phyloP scores from a whole-genome alignment of 805 yeast species.

The Kluyveromyces siamensis region DNA sequence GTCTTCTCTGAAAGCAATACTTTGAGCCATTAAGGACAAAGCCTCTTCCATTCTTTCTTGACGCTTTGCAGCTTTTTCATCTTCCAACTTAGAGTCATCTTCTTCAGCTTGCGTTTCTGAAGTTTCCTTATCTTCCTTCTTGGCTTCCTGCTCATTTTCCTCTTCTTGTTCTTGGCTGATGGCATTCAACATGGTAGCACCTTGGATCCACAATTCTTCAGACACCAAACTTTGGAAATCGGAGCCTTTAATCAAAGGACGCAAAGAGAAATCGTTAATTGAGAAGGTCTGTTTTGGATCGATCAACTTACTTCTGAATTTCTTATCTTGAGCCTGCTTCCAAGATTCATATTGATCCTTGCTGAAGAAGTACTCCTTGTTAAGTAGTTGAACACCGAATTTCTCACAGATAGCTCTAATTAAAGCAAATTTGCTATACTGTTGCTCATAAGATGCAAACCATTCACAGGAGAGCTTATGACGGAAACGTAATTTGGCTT shows the following conservation, averaged over 20 bases:
- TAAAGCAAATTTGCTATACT: constrained; percentile 32
- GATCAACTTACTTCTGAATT: constrained; percentile 26
- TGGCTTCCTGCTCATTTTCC: neutral
- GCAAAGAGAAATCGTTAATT: constrained; percentile 58
- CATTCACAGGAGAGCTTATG: constrained; percentile 43
- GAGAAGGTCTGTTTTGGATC: constrained; percentile 37
- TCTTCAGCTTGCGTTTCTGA: neutral
- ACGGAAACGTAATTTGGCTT: constrained; percentile 59
- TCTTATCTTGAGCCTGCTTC: constrained; percentile 26
- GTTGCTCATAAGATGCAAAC: constrained; percentile 30
- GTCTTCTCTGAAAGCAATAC: constrained; percentile 68
- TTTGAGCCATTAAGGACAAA: constrained; percentile 54
- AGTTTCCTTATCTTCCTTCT: neutral
- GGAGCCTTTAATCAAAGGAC: constrained; percentile 71
- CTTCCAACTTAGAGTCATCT: constrained; percentile 4
- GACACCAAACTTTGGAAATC: constrained; percentile 56
- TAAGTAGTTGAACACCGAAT: constrained; percentile 81
- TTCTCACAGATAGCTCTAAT: constrained; percentile 66
- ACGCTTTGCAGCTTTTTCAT: constrained; percentile 2
- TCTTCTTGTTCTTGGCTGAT: constrained; percentile 2
- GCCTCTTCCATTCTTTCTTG: constrained; percentile 45
- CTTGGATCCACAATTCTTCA: constrained; percentile 68
- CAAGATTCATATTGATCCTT: constrained; percentile 30
- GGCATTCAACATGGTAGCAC: constrained; percentile 33
- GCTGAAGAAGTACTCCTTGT: constrained; percentile 33